phyloP scores from a whole-genome alignment of 805 yeast species.

The Kuraishia hungarica region DNA sequence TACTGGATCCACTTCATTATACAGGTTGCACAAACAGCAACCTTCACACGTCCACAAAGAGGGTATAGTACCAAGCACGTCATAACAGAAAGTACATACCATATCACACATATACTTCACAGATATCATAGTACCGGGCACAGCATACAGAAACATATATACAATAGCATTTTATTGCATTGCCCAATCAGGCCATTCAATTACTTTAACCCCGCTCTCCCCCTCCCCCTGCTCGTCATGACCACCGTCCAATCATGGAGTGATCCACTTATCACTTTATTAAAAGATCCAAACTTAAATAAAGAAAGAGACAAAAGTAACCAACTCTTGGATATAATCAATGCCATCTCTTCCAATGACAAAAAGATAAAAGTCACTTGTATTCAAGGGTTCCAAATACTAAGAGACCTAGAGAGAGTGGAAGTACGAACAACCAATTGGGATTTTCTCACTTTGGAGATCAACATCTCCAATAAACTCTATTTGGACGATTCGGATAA shows the following conservation, averaged over 20 bases:
- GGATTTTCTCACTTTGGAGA: conserved; percentile 47
- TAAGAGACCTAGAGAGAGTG: conserved; percentile 41
- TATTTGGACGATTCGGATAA: conserved; percentile 12
- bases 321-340: conserved; percentile 31
- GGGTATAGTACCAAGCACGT: too few relatives aligned
- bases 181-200: too few relatives aligned
- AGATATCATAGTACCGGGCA: too few relatives aligned
- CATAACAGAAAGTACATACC: too few relatives aligned
- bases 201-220: too few relatives aligned
- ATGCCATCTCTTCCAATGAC: conserved; percentile 33
- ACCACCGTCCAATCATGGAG: conserved; percentile 18
- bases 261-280: conserved; percentile 39
- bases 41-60: too few relatives aligned
- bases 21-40: too few relatives aligned
- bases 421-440: conserved; percentile 39
- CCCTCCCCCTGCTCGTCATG: background rate
- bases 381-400: conserved; percentile 33
- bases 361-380: conserved; percentile 38
- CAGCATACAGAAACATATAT: too few relatives aligned
- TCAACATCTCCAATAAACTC: conserved; percentile 26
- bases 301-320: conserved; percentile 29
- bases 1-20: too few relatives aligned
- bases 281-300: conserved; percentile 40
- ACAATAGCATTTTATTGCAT: too few relatives aligned
- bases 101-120: too few relatives aligned